These are phyloP conservation scores for Saccharomyces cerevisiae DNA, from an alignment of 805 yeast species.

Conservation along the genomic window DNA sequence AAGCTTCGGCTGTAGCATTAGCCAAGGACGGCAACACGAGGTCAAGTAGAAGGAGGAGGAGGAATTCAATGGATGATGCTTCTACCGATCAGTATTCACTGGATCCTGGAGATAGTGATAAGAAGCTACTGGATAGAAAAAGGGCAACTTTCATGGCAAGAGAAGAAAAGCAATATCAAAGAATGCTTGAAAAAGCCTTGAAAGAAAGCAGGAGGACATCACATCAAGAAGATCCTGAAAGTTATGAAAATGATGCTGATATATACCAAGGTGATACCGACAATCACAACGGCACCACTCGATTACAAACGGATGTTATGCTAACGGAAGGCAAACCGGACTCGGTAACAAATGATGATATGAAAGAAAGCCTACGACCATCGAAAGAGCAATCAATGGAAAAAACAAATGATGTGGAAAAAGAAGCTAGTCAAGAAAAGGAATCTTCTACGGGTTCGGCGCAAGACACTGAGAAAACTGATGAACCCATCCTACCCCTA, in stretches of 20 bases:
- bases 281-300: neutral
- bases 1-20: conserved; percentile 2
- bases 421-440: neutral
- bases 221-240: conserved; percentile 10
- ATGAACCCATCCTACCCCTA: neutral
- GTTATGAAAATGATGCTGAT: conserved; percentile 4
- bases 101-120: conserved; percentile 18
- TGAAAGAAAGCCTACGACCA: neutral
- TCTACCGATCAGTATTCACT: conserved; percentile 3
- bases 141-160: conserved; percentile 34
- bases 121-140: conserved; percentile 27
- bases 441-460: neutral
- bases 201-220: conserved; percentile 35
- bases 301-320: conserved; percentile 6
- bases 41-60: conserved; percentile 8
- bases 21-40: conserved; percentile 4
- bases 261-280: conserved; percentile 6
- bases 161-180: conserved; percentile 38
- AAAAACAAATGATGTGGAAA: neutral
- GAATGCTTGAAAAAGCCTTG: conserved; percentile 35
- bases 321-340: conserved; percentile 5
- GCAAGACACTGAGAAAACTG: neutral
- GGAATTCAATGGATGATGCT: conserved; percentile 1
- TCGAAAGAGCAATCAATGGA: neutral
- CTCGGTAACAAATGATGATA: neutral